Base-by-base conservation (phyloP, 2,329 filamentous ascomycete species). In the Clathrospora elynae region DNA sequence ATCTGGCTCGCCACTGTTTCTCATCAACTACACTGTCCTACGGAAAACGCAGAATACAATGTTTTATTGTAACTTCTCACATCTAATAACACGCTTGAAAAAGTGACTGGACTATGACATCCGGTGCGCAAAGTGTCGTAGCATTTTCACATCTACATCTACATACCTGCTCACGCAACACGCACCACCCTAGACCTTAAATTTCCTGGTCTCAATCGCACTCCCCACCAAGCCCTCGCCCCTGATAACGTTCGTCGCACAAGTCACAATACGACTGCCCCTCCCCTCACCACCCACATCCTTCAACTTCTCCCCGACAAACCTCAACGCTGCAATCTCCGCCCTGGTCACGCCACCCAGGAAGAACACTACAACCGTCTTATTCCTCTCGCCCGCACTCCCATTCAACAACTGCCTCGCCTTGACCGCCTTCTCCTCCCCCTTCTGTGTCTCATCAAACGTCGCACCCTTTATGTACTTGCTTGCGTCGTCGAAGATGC, bases 271-370 rank as follows among this genome's bases (percentile, higher is more conserved):
- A 63, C 88, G 88, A 67, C 88, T 84, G 57, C 86, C 85, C 35
- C 79, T 69, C 1, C 66, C 71, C 55, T 89, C 84, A 53, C 86
- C 85, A 3, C 68, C 72, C 50, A 77, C 88, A 81, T 83, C 93
- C 85, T 55, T 70, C 45, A 77, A 49, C 70, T 92, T 85, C 65
- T 84, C 84, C 7, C 88, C 89, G 56, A 99, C 86, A 66, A 96
- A 97, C 40, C 95, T 81, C 65, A 99, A 68, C 13, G 95, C 93
- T 26, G 95, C 90, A 67, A 99, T 92, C 72, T 99, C 93, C 0
- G 93, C 92, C 65, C 95, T 96, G 0, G 90, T 96, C 41, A 99
- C 88, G 2, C 93, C 95, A n/a, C 93, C 93, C 12, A 99, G 75
- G 71, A 97, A 97, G 57, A 97, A 95, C n/a, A 99, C 85, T 63